Conservation (phyloP, 2,329 filamentous ascomycete species). For the Aureobasidium pullulans region DNA sequence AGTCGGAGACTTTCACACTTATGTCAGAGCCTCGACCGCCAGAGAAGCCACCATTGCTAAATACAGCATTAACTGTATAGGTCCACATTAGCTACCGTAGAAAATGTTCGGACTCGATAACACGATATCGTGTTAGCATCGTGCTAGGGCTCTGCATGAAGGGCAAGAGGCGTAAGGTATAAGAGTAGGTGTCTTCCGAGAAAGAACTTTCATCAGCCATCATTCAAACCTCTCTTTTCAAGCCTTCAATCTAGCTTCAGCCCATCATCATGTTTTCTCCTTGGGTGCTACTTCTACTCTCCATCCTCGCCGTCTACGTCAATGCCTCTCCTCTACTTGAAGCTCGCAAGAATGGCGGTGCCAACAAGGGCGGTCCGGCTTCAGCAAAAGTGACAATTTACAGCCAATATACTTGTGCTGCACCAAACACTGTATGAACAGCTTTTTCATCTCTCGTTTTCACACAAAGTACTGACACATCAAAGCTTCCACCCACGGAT, state of each 20-base stretch:
- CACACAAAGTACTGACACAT: not conserved
- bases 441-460: no score
- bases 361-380: not conserved
- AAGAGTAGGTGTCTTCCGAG: not conserved
- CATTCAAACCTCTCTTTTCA: not conserved
- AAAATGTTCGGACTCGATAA: not conserved
- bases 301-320: not conserved
- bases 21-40: not conserved
- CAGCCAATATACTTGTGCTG: not conserved
- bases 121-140: not conserved
- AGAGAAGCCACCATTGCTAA: not conserved
- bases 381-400: not conserved
- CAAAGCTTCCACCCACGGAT: not conserved
- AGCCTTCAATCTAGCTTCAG: not conserved
- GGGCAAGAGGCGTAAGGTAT: not conserved
- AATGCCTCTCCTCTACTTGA: not conserved
- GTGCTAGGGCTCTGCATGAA: no score
- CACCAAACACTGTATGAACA: not conserved
- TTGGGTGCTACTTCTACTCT: not conserved
- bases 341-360: not conserved
- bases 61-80: not conserved
- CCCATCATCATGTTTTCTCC: not conserved
- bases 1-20: not conserved
- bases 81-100: not conserved
- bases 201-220: not conserved